Conservation (phyloP, 2,329 filamentous ascomycete genomes). For the Aspergillus calidoustus region DNA sequence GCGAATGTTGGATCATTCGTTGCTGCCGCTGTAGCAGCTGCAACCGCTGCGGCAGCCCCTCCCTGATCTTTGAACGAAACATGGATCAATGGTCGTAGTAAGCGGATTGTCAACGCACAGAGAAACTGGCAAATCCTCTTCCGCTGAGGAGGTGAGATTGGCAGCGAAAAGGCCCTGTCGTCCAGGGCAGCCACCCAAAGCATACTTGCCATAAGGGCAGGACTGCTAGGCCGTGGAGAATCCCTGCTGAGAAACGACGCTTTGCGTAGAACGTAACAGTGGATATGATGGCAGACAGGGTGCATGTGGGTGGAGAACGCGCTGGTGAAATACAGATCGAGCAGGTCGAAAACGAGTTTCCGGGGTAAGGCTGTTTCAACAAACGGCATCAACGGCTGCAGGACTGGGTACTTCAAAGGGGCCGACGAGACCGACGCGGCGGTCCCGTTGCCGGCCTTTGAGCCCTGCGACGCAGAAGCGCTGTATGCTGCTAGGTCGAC, state of each 20-base stretch:
- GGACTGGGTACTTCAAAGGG: slow-evolving; percentile 75
- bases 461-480: slow-evolving; percentile 57
- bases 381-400: slow-evolving; percentile 81
- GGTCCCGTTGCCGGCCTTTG: slow-evolving; percentile 60
- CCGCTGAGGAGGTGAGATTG: slow-evolving; percentile 79
- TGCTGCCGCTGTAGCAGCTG: slow-evolving; percentile 12
- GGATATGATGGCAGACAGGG: slow-evolving; percentile 86
- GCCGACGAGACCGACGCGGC: slow-evolving; percentile 43
- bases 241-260: slow-evolving; percentile 82
- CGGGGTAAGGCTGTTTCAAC: slow-evolving; percentile 78
- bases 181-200: slow-evolving; percentile 97
- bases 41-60: slow-evolving; percentile 40
- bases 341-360: slow-evolving; percentile 80
- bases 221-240: slow-evolving; percentile 79
- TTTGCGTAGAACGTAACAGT: slow-evolving; percentile 88
- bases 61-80: slow-evolving; percentile 61
- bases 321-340: slow-evolving; percentile 90
- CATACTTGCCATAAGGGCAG: slow-evolving; percentile 87
- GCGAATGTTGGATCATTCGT: slow-evolving; percentile 48
- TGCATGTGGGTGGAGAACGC: slow-evolving; percentile 87
- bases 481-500: slow-evolving; percentile 31
- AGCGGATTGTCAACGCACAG: slow-evolving; percentile 79
- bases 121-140: slow-evolving; percentile 87
- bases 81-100: slow-evolving; percentile 86
- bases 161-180: slow-evolving; percentile 82